phyloP scores from a whole-genome alignment of 2,329 filamentous ascomycete species.

The Cladosporium velox region DNA sequence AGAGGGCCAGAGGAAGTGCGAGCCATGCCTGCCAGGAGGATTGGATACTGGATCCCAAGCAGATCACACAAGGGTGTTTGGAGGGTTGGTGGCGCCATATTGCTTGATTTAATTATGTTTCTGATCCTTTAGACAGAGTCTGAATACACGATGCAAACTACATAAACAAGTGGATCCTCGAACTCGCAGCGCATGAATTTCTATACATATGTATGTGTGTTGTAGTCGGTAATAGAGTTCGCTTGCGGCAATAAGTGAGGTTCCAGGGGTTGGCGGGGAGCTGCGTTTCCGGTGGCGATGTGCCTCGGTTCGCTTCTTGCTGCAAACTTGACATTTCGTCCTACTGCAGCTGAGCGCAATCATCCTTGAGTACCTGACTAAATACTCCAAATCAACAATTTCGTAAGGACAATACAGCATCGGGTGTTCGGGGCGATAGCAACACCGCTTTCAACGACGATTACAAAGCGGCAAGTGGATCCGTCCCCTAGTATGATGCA shows the following conservation, averaged over 20 bases:
- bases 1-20: conserved; percentile 75
- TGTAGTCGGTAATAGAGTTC: background rate
- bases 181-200: background rate
- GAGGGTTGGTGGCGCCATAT: conserved; percentile 52
- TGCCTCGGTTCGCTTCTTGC: conserved; percentile 6
- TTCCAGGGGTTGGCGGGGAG: background rate
- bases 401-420: background rate
- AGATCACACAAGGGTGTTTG: conserved; percentile 77
- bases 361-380: background rate
- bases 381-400: background rate
- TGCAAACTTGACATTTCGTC: background rate
- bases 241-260: conserved; percentile 14
- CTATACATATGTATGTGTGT: background rate
- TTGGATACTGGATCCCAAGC: conserved; percentile 81
- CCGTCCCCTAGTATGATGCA: background rate
- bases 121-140: background rate
- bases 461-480: background rate
- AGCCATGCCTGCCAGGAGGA: conserved; percentile 93
- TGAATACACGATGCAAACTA: background rate
- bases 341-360: background rate
- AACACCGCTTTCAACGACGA: background rate
- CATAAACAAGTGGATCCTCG: background rate
- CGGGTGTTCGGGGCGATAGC: background rate
- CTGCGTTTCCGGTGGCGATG: background rate
- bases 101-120: conserved; percentile 9